Evolutionary conservation across 2,329 filamentous ascomycete genomes (phyloP).

Genomic region (Colletotrichum eremochloae): DNA sequence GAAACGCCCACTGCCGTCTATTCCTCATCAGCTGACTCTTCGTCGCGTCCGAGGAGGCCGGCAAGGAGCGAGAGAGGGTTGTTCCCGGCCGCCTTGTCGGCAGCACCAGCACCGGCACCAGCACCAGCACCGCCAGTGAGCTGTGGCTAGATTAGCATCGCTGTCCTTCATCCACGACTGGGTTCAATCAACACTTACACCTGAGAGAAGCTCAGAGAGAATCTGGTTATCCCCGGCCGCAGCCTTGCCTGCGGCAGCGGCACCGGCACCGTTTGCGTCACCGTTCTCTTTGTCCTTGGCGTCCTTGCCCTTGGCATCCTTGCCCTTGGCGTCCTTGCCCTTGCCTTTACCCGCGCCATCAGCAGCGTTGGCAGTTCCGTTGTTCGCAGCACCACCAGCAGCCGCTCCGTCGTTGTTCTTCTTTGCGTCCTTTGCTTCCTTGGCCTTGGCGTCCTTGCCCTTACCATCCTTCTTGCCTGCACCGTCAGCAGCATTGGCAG

Average conservation of each 20-base stretch:
- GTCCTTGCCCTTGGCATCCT: conserved; percentile 10
- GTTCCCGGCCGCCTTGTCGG: not conserved
- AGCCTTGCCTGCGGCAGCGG: conserved; percentile 15
- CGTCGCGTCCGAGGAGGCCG: conserved; percentile 29
- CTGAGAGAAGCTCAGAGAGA: conserved; percentile 10
- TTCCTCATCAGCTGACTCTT: conserved; percentile 20
- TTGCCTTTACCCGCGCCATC: not conserved
- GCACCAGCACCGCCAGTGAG: conserved; percentile 3
- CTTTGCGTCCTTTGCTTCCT: conserved; percentile 16
- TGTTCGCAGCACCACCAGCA: not conserved
- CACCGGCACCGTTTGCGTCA: not conserved
- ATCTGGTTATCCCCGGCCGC: conserved; percentile 3
- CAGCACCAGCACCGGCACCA: conserved; percentile 1
- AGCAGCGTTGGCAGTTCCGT: conserved; percentile 21
- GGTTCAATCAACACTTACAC: conserved; percentile 2
- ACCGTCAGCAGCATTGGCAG: conserved; percentile 13
- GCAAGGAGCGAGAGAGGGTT: conserved; percentile 18
- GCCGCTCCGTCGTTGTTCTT: conserved; percentile 6
- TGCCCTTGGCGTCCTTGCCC: not conserved
- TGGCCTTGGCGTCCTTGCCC: conserved; percentile 3
- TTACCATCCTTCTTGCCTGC: conserved; percentile 8
- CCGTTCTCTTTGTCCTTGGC: not conserved
- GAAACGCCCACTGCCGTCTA: conserved; percentile 10
- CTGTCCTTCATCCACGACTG: not conserved
- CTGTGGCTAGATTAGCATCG: conserved; percentile 8